Evolutionary conservation across 1,284 basidiomycete species (phyloP).

Genomic region (Malassezia vespertilionis): DNA sequence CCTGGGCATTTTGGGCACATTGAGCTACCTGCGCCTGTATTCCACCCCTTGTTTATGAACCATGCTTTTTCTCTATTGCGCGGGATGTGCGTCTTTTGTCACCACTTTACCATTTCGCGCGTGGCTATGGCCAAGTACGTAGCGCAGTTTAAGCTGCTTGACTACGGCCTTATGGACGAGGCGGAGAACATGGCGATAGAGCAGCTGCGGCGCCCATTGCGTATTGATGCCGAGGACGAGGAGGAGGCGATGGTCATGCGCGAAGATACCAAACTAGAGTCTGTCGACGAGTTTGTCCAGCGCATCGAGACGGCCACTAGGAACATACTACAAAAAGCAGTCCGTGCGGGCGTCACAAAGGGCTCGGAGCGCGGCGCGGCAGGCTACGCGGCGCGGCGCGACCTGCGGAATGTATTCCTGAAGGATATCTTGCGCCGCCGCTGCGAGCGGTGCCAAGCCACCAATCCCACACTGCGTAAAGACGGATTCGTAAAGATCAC

Average conservation of each 20-base stretch:
- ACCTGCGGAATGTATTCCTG: conserved; percentile 70
- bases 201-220: conserved; percentile 19
- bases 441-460: conserved; percentile 67
- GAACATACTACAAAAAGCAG: conserved; percentile 56
- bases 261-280: conserved; percentile 44
- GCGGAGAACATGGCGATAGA: conserved; percentile 63
- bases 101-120: conserved; percentile 72
- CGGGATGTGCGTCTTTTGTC: conserved; percentile 88
- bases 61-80: conserved; percentile 82
- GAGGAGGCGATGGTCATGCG: conserved; percentile 45
- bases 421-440: conserved; percentile 58
- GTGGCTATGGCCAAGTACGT: conserved; percentile 58
- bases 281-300: conserved; percentile 33
- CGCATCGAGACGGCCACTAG: conserved; percentile 52
- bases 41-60: conserved; percentile 90
- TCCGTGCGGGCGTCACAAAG: conserved; percentile 52
- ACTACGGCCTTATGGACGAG: conserved; percentile 75
- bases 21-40: conserved; percentile 86
- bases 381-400: conserved; percentile 69
- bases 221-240: conserved; percentile 22
- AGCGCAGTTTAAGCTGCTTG: conserved; percentile 77
- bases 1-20: conserved; percentile 99
- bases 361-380: conserved; percentile 48
- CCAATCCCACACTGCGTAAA: conserved; percentile 75
- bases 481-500: conserved; percentile 90